These are phyloP conservation scores for Acacia pycnantha DNA, from an alignment of 331 rosid genomes.

Conservation along the genomic window DNA sequence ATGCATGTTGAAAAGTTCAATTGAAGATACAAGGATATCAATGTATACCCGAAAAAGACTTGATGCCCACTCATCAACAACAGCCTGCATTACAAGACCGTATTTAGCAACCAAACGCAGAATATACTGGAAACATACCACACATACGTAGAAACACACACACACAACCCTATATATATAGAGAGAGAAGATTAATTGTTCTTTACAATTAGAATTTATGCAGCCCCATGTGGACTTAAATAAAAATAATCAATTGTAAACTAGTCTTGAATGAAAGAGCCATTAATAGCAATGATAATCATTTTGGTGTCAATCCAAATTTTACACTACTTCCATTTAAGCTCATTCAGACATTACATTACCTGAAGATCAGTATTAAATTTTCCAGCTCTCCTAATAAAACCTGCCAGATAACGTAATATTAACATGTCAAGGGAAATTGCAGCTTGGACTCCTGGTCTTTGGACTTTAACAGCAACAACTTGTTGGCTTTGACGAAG, in stretches of 20 bases:
- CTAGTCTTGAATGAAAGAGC: neutral
- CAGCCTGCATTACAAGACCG: slow-evolving; percentile 62
- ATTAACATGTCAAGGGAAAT: slow-evolving; percentile 86
- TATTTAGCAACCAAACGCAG: slow-evolving; percentile 22
- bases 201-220: neutral
- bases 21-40: slow-evolving; percentile 26
- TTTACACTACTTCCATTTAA: slow-evolving; percentile 8
- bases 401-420: slow-evolving; percentile 67
- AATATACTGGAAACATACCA: slow-evolving; percentile 9
- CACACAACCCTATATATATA: neutral
- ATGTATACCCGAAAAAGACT: slow-evolving; percentile 91
- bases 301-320: neutral
- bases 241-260: neutral
- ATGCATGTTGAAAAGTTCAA: neutral
- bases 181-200: neutral
- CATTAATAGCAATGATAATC: neutral
- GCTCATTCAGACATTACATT: slow-evolving; percentile 19
- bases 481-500: slow-evolving; percentile 65
- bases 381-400: slow-evolving; percentile 55
- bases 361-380: slow-evolving; percentile 95
- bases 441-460: slow-evolving; percentile 95
- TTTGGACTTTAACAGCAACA: slow-evolving; percentile 95
- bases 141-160: neutral
- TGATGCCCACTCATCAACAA: slow-evolving; percentile 98
- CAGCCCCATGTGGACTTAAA: neutral